Conservation (phyloP, 306 rosid genomes). For the Sindora glabra region DNA sequence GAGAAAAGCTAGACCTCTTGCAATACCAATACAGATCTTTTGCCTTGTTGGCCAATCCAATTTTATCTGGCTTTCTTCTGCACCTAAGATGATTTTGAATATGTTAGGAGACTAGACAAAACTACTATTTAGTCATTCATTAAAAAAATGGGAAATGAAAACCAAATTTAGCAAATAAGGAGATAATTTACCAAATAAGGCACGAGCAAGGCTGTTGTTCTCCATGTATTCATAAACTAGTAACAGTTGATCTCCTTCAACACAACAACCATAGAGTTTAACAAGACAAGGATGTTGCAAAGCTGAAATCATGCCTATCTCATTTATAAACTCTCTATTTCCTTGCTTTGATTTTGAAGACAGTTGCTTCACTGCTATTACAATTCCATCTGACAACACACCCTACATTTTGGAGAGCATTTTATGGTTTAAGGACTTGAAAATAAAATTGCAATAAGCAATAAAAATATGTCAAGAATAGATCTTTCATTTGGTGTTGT, state of each 20-base stretch:
- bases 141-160: too few species aligned
- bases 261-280: constrained; percentile 37
- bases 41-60: constrained; percentile 52
- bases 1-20: constrained; percentile 42
- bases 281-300: constrained; percentile 38
- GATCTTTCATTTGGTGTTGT: too few species aligned
- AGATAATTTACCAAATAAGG: constrained; percentile 27
- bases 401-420: constrained; percentile 19
- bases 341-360: constrained; percentile 41
- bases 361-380: constrained; percentile 34
- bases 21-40: constrained; percentile 45
- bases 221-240: constrained; percentile 40
- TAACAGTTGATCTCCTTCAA: constrained; percentile 32
- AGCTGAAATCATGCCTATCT: constrained; percentile 40
- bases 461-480: too few species aligned
- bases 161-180: not conserved
- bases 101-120: not conserved
- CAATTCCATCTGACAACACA: constrained; percentile 20
- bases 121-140: not conserved
- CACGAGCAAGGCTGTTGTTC: constrained; percentile 37
- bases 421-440: too few species aligned
- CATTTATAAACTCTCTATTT: constrained; percentile 35
- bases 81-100: constrained; percentile 20
- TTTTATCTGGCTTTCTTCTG: not conserved
- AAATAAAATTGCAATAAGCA: not conserved